Evolutionary conservation across 2,329 filamentous ascomycete genomes (phyloP).

Genomic region (Trichophyton simii): DNA sequence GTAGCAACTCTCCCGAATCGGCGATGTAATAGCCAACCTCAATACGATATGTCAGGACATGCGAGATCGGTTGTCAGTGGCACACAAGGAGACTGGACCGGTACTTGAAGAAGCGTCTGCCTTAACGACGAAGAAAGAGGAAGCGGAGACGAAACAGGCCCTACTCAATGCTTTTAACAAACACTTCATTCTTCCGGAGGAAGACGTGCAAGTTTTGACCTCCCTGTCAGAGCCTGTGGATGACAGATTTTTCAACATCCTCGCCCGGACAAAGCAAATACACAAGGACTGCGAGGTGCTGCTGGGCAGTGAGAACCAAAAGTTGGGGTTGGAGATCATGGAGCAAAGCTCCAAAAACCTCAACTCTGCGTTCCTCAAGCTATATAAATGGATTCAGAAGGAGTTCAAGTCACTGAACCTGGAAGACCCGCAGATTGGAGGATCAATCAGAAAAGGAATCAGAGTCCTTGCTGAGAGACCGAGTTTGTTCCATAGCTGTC

Average conservation of each 20-base stretch:
- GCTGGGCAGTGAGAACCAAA: constrained; percentile 80
- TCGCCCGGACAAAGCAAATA: constrained; percentile 73
- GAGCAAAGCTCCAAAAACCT: constrained; percentile 78
- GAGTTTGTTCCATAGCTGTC: constrained; percentile 79
- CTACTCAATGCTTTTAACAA: constrained; percentile 63
- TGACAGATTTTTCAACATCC: constrained; percentile 65
- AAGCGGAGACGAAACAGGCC: constrained; percentile 67
- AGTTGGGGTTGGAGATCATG: constrained; percentile 77
- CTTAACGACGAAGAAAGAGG: constrained; percentile 58
- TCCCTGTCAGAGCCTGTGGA: constrained; percentile 71
- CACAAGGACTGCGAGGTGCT: constrained; percentile 79
- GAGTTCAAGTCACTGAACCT: constrained; percentile 87
- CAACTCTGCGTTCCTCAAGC: constrained; percentile 83
- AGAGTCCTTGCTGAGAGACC: constrained; percentile 81
- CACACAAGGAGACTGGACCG: constrained; percentile 59
- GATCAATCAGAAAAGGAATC: constrained; percentile 69
- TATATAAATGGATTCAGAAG: constrained; percentile 88
- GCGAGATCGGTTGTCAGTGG: constrained; percentile 61
- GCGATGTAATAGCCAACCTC: constrained; percentile 60
- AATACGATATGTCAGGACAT: constrained; percentile 72
- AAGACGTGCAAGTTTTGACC: constrained; percentile 63
- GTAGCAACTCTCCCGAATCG: constrained; percentile 78
- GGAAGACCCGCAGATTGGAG: constrained; percentile 85
- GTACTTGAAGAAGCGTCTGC: constrained; percentile 64
- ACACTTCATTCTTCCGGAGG: constrained; percentile 74